These are phyloP conservation scores for Xylaria palmicola DNA, from an alignment of 495 filamentous ascomycete genomes.

Conservation along the genomic window DNA sequence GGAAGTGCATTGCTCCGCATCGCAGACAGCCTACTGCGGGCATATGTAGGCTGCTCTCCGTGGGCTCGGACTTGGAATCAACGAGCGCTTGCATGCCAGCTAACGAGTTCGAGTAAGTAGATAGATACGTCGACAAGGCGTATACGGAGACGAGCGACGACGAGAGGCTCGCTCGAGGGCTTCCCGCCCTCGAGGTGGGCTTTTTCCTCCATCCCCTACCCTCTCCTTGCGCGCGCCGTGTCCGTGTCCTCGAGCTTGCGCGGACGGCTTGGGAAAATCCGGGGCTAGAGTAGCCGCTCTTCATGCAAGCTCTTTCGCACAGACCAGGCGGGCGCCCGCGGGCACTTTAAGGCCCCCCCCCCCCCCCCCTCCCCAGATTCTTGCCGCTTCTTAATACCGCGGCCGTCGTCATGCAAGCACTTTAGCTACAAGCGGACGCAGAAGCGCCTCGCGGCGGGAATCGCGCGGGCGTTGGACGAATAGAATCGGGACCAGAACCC, in stretches of 20 bases:
- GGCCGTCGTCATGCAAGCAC: slow-evolving; percentile 2
- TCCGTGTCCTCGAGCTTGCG: neutral
- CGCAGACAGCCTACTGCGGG: neutral
- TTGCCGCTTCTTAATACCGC: neutral
- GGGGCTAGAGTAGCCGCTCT: slow-evolving; percentile 1
- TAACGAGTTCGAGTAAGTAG: slow-evolving; percentile 7
- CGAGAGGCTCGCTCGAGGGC: neutral
- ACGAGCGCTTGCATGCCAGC: neutral
- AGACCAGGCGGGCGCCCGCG: neutral
- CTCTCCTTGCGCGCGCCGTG: neutral
- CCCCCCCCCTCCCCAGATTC: slow-evolving; percentile 1
- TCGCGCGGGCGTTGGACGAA: neutral
- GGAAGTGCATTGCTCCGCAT: neutral
- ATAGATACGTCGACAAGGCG: too few species aligned
- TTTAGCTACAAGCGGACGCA: neutral
- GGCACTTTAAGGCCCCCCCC: neutral
- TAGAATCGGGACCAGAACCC: neutral
- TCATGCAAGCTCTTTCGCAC: slow-evolving; percentile 11
- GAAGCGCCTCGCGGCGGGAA: too few species aligned
- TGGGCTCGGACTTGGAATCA: neutral
- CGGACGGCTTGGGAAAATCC: slow-evolving; percentile 6
- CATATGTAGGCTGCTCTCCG: neutral
- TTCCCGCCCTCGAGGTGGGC: neutral
- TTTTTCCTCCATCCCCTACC: neutral
- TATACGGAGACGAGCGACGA: neutral